phyloP scores from a whole-genome alignment of 75 land plant species.

The Pinus albicaulis region DNA sequence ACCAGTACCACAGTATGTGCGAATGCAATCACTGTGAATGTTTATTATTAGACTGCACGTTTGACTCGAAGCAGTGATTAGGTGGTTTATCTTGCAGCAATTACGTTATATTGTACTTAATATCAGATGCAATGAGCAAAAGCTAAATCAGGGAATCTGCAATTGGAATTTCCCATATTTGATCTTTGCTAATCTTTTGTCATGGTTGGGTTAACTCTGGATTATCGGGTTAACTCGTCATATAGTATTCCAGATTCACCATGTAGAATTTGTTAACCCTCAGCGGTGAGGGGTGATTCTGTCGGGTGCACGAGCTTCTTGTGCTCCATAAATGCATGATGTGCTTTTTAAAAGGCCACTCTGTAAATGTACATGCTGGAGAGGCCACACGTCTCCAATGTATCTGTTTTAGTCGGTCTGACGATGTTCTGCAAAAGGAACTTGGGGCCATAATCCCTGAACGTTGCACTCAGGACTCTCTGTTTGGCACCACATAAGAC shows the following conservation, averaged over 20 bases:
- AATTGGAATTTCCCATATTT: constrained; percentile 7
- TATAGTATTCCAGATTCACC: constrained; percentile 1
- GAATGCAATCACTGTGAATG: background rate
- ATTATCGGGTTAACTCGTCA: constrained; percentile 4
- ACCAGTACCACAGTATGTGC: constrained; percentile 5
- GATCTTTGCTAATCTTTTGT: background rate
- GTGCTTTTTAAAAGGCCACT: background rate
- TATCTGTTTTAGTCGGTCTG: background rate
- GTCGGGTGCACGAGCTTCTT: background rate
- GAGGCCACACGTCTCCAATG: background rate
- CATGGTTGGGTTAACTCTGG: constrained; percentile 4
- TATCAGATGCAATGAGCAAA: constrained; percentile 12
- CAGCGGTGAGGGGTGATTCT: constrained; percentile 4
- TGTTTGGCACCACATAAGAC: constrained; percentile 1
- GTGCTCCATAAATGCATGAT: constrained; percentile 2
- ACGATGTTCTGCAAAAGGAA: background rate
- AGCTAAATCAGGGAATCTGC: constrained; percentile 7
- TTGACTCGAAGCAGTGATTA: constrained; percentile 4
- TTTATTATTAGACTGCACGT: constrained; percentile 7
- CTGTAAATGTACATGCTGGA: constrained; percentile 4
- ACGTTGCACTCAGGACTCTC: background rate
- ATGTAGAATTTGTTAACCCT: constrained; percentile 3
- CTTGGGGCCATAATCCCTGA: background rate
- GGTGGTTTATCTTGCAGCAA: constrained; percentile 6
- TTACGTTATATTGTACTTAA: constrained; percentile 7